phyloP scores from a whole-genome alignment of 108 stramenopile species.

The Discostella stelligeroides region DNA sequence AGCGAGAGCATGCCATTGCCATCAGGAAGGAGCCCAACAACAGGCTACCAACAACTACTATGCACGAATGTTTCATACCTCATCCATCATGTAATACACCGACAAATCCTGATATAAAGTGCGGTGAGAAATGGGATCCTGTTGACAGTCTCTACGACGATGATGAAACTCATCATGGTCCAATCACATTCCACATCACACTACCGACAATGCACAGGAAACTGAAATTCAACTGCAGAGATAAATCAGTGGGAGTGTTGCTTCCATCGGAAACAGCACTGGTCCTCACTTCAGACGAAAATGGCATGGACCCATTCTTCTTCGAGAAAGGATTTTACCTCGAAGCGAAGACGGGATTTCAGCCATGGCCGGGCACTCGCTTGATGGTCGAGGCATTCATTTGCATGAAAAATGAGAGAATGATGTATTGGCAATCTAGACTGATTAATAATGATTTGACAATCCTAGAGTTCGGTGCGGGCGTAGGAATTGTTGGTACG shows the following conservation, averaged over 20 bases:
- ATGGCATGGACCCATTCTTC: conserved; percentile 38
- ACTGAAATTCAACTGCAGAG: conserved; percentile 23
- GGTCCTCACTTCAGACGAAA: not conserved
- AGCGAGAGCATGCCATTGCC: no score
- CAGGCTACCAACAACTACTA: no score
- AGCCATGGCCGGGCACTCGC: conserved; percentile 51
- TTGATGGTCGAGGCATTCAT: conserved; percentile 44
- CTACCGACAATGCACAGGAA: conserved; percentile 6
- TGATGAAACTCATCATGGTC: conserved; percentile 1
- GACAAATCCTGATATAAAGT: conserved; percentile 21
- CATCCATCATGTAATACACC: conserved; percentile 15
- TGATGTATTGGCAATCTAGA: conserved; percentile 22
- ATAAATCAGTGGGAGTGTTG: conserved; percentile 26
- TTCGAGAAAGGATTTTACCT: conserved; percentile 50
- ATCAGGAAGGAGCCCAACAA: no score
- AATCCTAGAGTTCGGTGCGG: conserved; percentile 38
- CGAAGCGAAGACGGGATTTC: conserved; percentile 55
- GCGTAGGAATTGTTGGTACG: conserved; percentile 38
- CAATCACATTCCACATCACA: conserved; percentile 26
- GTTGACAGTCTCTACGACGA: conserved; percentile 1
- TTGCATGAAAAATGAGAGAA: conserved; percentile 11
- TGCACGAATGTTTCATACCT: no score
- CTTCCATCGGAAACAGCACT: conserved; percentile 10
- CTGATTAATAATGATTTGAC: conserved; percentile 2
- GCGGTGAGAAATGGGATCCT: conserved; percentile 18